Base-by-base conservation (phyloP, 225 moss, liverwort and hornwort species). In the Asterella californica region DNA sequence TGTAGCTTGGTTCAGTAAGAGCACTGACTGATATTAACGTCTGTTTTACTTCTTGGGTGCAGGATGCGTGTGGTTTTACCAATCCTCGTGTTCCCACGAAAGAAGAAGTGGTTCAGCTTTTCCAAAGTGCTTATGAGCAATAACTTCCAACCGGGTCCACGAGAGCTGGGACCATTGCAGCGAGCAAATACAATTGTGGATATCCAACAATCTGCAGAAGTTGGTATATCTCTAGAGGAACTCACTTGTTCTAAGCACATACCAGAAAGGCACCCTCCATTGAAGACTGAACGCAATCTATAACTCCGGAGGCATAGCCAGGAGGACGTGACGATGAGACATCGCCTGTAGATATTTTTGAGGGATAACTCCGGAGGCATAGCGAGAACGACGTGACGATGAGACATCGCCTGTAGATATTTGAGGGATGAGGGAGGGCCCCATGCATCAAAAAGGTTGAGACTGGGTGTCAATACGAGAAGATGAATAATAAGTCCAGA, bases 31-130 rank as follows among this genome's bases (percentile, higher is more conserved):
- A 22, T 69, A 5, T 67, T 37, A 34, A 1, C 2, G 0, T 0
- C 38, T 69, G 37, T 37, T 42, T 4, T 42, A 9, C 68, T 37
- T 32, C 5, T 21, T 48, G 72, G 5, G 11, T 53, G 33, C 78
- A 78, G 79, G 79, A 79, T 65, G 79, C 79, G 0, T 79, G 79
- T 42, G 79, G 79, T 0, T 68, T 70, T 38, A 79, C 79, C 7
- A 79, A 79, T 70, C 79, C 79, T 2, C 69, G 79, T 54, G 33
- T 12, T 10, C 79, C 79, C 1, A 79, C 52, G 32, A 79, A 79
- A 30, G 70, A 69, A 32, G 79, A 79, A 54, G 79, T 79, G 5
- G 55, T 79, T 15, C 54, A 79, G 10, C 69, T 79, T 33, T 79
- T 79, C 79, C 79, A 69, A 5, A 50, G 15, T 27, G 79, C 79